Evolutionary conservation across 306 rosid species (phyloP), one percentile per base, ranked within the genome.

Genomic region (Hippophae rhamnoides): DNA sequence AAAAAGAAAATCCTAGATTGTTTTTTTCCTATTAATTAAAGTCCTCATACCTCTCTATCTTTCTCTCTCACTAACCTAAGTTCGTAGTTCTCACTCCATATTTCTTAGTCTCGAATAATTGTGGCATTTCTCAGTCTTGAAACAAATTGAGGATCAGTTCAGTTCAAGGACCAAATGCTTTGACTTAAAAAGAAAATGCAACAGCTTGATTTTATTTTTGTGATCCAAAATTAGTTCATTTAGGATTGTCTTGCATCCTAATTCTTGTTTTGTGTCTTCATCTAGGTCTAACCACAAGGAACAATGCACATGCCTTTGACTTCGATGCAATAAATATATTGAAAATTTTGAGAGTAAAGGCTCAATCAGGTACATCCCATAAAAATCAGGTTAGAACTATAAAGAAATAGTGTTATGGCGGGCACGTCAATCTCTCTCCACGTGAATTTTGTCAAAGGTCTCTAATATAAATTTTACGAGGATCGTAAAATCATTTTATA

Each of bases 381-480:
- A 43, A 54, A 26, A 43, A 10, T 42, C 8, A 61, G 60, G 73
- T 69, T 67, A 60, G 69, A 48, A 45, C 57, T 57, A 60, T 23
- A 14, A 74, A 57, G 14, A 69, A 57, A 42, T 10, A 27, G 46
- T 47, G 56, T 63, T 66, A 56, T 78, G 80, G 72, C 54, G 41
- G 73, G 83, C 90, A 81, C 81, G 82, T 76, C 69, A 7, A 52
- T 65, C 52, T 41, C 65, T 56, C 63, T 26, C 65, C 58, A 64
- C n/a, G 52, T 54, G 67, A 48, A 52, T 8, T 66, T 69, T 48
- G 67, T 63, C 57, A 62, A 50, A 54, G 66, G 23, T 18, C 31
- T 67, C 64, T 70, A 41, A 56, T 75, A 78, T 73, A 78, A 78
- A 71, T 63, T 63, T 63, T 61, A 13, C 31, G 13, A 23, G 57